Evolutionary conservation across 2,329 filamentous ascomycete genomes (phyloP), one percentile per base, ranked within the genome.

Genomic region (Didymella lethalis): DNA sequence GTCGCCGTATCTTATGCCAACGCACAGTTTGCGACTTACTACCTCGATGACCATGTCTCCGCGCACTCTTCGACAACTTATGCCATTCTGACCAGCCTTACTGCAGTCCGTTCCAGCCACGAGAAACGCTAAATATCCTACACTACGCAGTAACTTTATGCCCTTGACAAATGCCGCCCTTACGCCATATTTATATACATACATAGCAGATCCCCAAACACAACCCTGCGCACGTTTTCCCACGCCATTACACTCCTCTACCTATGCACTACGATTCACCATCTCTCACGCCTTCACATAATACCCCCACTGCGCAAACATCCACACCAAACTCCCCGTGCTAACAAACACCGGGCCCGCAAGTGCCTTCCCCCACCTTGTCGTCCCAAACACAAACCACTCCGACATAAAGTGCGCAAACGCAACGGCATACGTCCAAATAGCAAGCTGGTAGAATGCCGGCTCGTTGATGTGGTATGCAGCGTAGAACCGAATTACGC

Each of bases 341-440:
- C 82, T 83, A 40, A 89, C 84, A 56, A 84, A 66, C 58, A 88
- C 70, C n/a, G 88, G 87, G 50, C 84, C 84, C 47, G 84, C 78
- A 65, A 89, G 80, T 26, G 86, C 83, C 36, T 81, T 80, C 36
- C 84, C 84, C 73, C 90, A 86, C 64, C 84, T 86, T 67, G 92
- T 88, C 20, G 88, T 94, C 69, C 89, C 89, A 79, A 90, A 97
- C 4, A 93, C 77, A 64, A 91, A 81, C 82, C 91, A 90, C 83
- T 99, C 95, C 66, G 85, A 89, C 61, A 86, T 83, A 76, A 70
- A 70, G 50, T 70, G 68, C 32, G 36, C 80, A 53, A 90, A 85
- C 0, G 93, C 93, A 54, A 96, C 83, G 1, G 87, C 84, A 75
- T 94, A 96, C 7, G 91, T 95, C 85, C 89, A 91, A 65, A 95